Evolutionary conservation across 192 early-diverging fungal species (phyloP).

Genomic region (Dimargaris verticillata): DNA sequence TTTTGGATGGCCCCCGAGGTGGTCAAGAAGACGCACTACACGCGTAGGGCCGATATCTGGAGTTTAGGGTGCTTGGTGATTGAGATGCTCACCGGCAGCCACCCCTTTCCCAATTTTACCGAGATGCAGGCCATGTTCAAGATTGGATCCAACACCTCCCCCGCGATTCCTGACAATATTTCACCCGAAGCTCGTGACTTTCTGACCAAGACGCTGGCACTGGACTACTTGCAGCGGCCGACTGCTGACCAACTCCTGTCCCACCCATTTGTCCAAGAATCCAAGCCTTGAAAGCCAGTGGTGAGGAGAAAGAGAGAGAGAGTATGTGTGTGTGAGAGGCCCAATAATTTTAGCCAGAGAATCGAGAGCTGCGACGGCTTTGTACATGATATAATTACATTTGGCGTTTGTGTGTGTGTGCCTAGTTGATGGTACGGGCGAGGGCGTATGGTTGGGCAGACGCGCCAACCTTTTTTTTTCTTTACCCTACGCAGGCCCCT

Average conservation of each 20-base stretch:
- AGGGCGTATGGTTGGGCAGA: no score
- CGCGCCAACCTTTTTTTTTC: no score
- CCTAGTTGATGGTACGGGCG: no score
- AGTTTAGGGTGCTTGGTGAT: conserved; percentile 84
- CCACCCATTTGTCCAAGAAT: conserved; percentile 9
- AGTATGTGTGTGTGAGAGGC: no score
- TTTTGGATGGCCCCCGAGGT: conserved; percentile 99
- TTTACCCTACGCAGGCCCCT: no score
- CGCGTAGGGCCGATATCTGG: conserved; percentile 87
- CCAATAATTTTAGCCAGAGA: neutral
- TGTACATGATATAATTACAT: conserved; percentile 1
- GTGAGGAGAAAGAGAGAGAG: no score
- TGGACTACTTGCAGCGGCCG: conserved; percentile 12
- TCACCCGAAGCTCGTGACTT: conserved; percentile 24
- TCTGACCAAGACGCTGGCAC: conserved; percentile 25
- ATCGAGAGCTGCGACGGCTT: neutral
- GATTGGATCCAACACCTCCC: conserved; percentile 29
- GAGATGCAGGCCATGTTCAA: conserved; percentile 72
- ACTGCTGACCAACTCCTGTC: neutral
- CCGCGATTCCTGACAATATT: conserved; percentile 23
- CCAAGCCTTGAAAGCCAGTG: neutral
- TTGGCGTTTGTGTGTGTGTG: neutral
- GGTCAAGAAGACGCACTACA: conserved; percentile 80
- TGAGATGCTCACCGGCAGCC: conserved; percentile 96
- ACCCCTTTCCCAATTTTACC: conserved; percentile 72